phyloP scores from a whole-genome alignment of 805 yeast genomes.

The Wickerhamomyces pijperi region DNA sequence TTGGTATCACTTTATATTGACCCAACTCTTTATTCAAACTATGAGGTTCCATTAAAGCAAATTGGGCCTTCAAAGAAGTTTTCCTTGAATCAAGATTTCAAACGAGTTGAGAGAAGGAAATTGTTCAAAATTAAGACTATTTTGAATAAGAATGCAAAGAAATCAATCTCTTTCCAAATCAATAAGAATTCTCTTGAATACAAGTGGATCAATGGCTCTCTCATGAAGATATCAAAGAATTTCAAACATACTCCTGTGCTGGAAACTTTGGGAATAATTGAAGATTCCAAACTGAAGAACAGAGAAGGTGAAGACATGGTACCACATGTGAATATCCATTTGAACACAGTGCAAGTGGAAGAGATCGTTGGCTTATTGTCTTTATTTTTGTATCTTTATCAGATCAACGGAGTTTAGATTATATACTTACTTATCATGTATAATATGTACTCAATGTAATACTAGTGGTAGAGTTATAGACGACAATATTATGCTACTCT shows the following conservation, averaged over 20 bases:
- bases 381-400: not conserved
- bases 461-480: not conserved
- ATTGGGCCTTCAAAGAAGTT: not conserved
- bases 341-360: not conserved
- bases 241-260: not conserved
- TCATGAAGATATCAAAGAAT: not conserved
- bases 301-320: not conserved
- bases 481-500: too few relatives aligned
- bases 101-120: not conserved
- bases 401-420: not conserved
- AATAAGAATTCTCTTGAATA: not conserved
- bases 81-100: not conserved
- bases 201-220: not conserved
- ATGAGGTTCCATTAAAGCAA: not conserved
- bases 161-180: not conserved
- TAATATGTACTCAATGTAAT: not conserved
- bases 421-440: too few relatives aligned
- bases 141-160: not conserved
- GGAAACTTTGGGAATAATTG: not conserved
- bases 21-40: not conserved
- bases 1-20: not conserved
- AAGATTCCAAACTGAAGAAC: not conserved
- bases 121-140: not conserved
- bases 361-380: not conserved
- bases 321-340: not conserved